Evolutionary conservation across 2,329 filamentous ascomycete genomes (phyloP), one percentile per base, ranked within the genome.

Genomic region (Ascochyta clinopodiicola): DNA sequence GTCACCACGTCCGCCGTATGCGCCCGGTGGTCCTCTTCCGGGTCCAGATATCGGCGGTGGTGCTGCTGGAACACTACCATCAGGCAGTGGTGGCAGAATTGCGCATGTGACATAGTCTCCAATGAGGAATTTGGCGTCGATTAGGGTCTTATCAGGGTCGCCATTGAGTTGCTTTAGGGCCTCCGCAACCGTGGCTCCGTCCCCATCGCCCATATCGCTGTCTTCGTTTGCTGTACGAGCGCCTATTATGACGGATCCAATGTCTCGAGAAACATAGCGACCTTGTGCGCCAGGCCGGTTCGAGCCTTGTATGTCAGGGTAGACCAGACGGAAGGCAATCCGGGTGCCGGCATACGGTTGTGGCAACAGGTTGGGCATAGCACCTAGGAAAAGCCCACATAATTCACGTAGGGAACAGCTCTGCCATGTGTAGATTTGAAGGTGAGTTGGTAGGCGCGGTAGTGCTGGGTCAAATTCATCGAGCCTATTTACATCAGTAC

Each of bases 41-140:
- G 66, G 61, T 2, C 64, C 71, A 31, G 63, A 63, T 19, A 81
- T 78, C 25, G 81, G 80, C 21, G 79, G 79, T 12, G 82, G 80
- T n/a, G 79, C 67, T 34, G 89, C 86, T 38, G 88, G 87, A 35
- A 96, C 87, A 29, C 84, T 85, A 0, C 92, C 92, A 71, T 94
- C 89, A 29, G 85, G 79, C 24, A 90, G 78, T 0, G 91, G 91
- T 37, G 91, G 88, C 51, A 94, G 80, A 56, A 96, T 87, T 5
- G 91, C 90, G 72, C 91, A 94, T 54, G 89, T 88, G 36, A 98
- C 82, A 70, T 90, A 96, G 75, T 98, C 94, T 0, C 94, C 94
- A 59, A 95, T 89, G 10, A 96, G 89, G 68, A 96, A 96, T 21
- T 88, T 85, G 31, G 85, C 87, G 49, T 96, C 91, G 34, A 82